phyloP scores from a whole-genome alignment of 441 rosid genomes.

The Arabidopsis hybrid region DNA sequence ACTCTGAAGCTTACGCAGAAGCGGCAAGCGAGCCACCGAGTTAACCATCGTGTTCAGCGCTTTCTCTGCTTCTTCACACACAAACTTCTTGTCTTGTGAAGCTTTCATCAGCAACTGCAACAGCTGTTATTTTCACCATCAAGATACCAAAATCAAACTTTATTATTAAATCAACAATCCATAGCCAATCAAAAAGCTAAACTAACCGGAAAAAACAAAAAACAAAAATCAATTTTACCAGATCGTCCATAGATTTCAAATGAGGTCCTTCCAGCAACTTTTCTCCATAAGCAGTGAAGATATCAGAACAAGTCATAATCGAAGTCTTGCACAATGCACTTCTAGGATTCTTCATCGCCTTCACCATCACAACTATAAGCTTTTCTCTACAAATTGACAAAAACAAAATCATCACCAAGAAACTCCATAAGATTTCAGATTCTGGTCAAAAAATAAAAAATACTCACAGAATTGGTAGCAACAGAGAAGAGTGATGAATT shows the following conservation, averaged over 20 bases:
- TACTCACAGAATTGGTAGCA: constrained; percentile 73
- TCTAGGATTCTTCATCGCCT: constrained; percentile 93
- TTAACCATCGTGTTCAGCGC: constrained; percentile 68
- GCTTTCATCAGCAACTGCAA: constrained; percentile 90
- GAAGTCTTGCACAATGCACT: constrained; percentile 95
- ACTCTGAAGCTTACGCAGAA: constrained; percentile 63
- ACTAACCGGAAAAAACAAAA: not conserved
- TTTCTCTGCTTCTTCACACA: constrained; percentile 90
- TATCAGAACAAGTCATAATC: constrained; percentile 84
- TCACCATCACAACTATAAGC: constrained; percentile 66
- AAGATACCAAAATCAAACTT: not conserved
- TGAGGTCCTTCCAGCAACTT: constrained; percentile 54
- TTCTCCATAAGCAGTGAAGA: constrained; percentile 76
- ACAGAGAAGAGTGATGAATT: constrained; percentile 63
- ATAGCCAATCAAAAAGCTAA: constrained; percentile 1
- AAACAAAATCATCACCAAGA: not conserved
- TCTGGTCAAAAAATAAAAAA: not conserved
- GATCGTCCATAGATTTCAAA: constrained; percentile 63
- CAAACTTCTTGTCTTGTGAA: constrained; percentile 93
- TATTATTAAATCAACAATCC: not conserved
- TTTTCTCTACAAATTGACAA: constrained; percentile 59
- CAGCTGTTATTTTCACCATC: constrained; percentile 50
- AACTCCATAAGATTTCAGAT: not conserved
- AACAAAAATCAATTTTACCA: constrained; percentile 48
- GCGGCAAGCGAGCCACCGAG: constrained; percentile 60